These are phyloP conservation scores for Sporodiniella umbellata DNA, from an alignment of 371 early-diverging fungal genomes.

Conservation along the genomic window DNA sequence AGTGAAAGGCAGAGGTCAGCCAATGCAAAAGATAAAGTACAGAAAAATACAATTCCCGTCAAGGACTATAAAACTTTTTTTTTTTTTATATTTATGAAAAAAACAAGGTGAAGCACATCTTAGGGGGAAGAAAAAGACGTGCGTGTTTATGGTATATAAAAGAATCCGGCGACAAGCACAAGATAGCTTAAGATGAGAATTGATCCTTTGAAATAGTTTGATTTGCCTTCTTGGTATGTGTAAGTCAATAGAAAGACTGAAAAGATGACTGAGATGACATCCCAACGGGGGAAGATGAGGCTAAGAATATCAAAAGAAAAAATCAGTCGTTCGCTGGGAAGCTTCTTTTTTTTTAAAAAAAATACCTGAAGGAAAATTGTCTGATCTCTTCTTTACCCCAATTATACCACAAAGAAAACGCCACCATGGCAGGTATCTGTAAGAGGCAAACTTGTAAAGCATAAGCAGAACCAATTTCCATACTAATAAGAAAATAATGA, in stretches of 20 bases:
- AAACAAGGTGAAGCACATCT: background rate
- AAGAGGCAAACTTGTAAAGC: slow-evolving; percentile 92
- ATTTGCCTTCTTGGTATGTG: slow-evolving; percentile 92
- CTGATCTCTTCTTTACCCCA: slow-evolving; percentile 41
- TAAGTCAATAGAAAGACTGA: slow-evolving; percentile 88
- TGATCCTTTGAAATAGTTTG: slow-evolving; percentile 95
- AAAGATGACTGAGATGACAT: slow-evolving; percentile 83
- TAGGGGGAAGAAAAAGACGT: background rate
- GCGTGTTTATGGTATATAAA: slow-evolving; percentile 59
- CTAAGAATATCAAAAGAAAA: slow-evolving; percentile 49
- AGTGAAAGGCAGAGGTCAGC: too few species aligned
- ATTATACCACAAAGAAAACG: slow-evolving; percentile 73
- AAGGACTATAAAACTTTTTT: slow-evolving; percentile 3
- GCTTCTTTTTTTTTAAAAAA: too few species aligned
- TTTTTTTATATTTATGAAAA: slow-evolving; percentile 14
- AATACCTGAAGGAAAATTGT: slow-evolving; percentile 47
- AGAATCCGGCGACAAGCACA: slow-evolving; percentile 80
- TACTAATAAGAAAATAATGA: slow-evolving; percentile 30
- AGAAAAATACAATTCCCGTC: background rate
- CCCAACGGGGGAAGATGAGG: slow-evolving; percentile 93
- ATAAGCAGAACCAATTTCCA: slow-evolving; percentile 97
- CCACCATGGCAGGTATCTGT: slow-evolving; percentile 93
- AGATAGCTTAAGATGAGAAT: slow-evolving; percentile 85
- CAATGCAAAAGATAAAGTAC: slow-evolving; percentile 1
- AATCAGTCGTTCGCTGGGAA: too few species aligned